Base-by-base conservation (phyloP, 2,329 filamentous ascomycete genomes). In the Hypoxylon sp. region DNA sequence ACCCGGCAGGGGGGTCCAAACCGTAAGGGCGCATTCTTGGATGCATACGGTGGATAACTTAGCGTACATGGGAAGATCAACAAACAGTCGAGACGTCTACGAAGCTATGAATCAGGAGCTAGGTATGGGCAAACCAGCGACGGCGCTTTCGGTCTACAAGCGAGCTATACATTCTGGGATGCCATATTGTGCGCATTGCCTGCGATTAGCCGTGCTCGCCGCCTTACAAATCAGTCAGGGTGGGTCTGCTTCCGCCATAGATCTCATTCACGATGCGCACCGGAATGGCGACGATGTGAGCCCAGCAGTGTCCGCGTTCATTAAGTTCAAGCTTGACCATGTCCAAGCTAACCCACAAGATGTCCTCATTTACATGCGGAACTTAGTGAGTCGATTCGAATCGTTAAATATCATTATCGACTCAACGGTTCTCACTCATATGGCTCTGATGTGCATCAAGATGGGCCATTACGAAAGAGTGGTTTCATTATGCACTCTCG, bases 121-220 rank as follows among this genome's bases (percentile, higher is more conserved):
- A 11, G 72, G 74, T 1, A 61, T 71, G 2, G 74, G 77, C 10
- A 74, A 77, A 4, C 79, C 80, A 70, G 60, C 56, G 3, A 67
- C 73, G 11, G 80, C 81, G 0, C 71, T 81, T 57, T 70, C 69
- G 14, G 77, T 82, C 3, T 87, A 85, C 73, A 78, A 75, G 55
- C 73, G 73, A 25, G 80, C 80, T 0, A 48, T 78, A 1, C 70
- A 67, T 9, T 73, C 70, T 3, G 79, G 80, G 17, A 76, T 84
- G 71, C 75, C 76, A 1, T 78, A 78, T 64, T 82, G 80, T 28
- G 72, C 73, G 2, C 78, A 80, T 23, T 84, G 82, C 58, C 77
- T 87, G 13, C 80, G 82, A n/a, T 76, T 86, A 4, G 84, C 82
- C 7, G 81, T 87, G 7, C 71, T 80, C 9, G 83, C 84, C 1